Evolutionary conservation across 345 rosid genomes (phyloP).

Genomic region (Moricandia moricandioides): DNA sequence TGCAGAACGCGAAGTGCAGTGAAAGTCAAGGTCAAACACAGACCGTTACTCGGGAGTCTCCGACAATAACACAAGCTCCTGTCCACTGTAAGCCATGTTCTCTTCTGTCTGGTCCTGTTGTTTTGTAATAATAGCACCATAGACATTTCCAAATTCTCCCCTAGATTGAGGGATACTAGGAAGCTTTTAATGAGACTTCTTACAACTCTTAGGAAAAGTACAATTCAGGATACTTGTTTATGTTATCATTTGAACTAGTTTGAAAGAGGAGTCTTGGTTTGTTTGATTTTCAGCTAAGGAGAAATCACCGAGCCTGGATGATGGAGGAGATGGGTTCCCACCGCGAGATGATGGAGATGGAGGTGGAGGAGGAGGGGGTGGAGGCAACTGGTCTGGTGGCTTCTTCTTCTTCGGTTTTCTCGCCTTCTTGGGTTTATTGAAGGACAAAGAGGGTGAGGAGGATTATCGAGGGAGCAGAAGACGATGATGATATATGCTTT

Average conservation of each 20-base stretch:
- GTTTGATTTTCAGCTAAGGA: conserved; percentile 51
- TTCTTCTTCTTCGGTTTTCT: conserved; percentile 89
- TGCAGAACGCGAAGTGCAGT: conserved; percentile 67
- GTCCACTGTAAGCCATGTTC: conserved; percentile 49
- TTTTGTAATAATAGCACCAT: background rate
- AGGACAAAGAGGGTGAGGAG: conserved; percentile 74
- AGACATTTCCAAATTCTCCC: background rate
- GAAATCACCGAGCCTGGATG: conserved; percentile 75
- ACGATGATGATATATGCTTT: conserved; percentile 38
- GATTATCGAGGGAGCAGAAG: conserved; percentile 51
- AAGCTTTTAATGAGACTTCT: background rate
- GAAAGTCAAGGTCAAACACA: conserved; percentile 69
- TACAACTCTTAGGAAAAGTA: background rate
- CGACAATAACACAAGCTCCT: conserved; percentile 87
- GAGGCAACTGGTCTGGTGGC: conserved; percentile 89
- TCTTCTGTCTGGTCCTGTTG: background rate
- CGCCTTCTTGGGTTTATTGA: conserved; percentile 73
- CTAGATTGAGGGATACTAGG: background rate
- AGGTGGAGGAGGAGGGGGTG: conserved; percentile 90
- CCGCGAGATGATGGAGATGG: conserved; percentile 75
- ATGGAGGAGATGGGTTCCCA: conserved; percentile 80
- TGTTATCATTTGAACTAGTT: background rate
- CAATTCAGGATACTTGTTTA: background rate
- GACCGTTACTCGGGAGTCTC: conserved; percentile 70
- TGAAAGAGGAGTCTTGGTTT: background rate